Evolutionary conservation across 495 filamentous ascomycete genomes (phyloP).

Genomic region (Lepidopterella palustris): DNA sequence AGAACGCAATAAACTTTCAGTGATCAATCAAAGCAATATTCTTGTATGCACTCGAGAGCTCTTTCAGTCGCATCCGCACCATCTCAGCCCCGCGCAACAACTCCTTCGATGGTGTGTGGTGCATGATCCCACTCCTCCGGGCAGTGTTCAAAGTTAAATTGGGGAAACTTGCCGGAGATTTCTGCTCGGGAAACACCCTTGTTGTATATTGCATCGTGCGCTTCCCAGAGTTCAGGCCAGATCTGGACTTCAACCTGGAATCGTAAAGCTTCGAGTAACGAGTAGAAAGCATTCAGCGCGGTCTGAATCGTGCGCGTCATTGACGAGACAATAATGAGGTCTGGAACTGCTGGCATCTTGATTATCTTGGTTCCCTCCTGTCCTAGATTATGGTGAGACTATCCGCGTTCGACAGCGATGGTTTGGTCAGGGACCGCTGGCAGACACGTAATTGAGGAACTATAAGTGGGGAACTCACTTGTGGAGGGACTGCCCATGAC

Average conservation of each 20-base stretch:
- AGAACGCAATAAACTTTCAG: conserved; percentile 12
- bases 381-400: conserved; percentile 10
- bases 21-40: conserved; percentile 11
- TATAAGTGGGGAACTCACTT: not conserved
- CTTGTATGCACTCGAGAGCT: not conserved
- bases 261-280: not conserved
- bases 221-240: conserved; percentile 17
- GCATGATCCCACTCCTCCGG: conserved; percentile 13
- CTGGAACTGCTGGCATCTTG: not conserved
- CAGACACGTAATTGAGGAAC: not conserved
- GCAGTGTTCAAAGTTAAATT: conserved; percentile 7
- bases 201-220: conserved; percentile 17
- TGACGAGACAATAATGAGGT: conserved; percentile 15
- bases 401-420: conserved; percentile 5
- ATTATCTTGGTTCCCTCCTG: not conserved
- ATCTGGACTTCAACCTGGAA: conserved; percentile 1
- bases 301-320: conserved; percentile 17
- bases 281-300: not conserved
- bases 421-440: no score
- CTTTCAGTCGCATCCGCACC: conserved; percentile 5
- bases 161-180: conserved; percentile 2
- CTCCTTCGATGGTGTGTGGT: conserved; percentile 7
- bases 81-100: conserved; percentile 4
- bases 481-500: conserved; percentile 14
- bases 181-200: conserved; percentile 4